Evolutionary conservation across 176 grass and related monocot species (phyloP).

Genomic region (Cymbopogon citratus): DNA sequence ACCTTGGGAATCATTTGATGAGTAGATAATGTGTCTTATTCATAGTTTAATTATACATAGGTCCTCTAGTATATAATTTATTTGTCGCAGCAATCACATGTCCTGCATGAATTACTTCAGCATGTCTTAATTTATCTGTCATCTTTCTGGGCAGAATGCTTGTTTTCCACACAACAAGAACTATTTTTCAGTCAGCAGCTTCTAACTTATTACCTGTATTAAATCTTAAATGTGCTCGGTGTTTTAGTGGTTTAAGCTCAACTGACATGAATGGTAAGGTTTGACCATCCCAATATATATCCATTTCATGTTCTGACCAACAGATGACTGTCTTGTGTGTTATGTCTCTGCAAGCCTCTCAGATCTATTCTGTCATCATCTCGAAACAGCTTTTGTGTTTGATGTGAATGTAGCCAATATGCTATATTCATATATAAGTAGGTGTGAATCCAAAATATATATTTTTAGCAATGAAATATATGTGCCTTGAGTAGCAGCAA

Average conservation of each 20-base stretch:
- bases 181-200: neutral
- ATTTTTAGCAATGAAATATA: neutral
- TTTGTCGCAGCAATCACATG: neutral
- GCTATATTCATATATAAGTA: neutral
- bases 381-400: neutral
- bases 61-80: neutral
- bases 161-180: neutral
- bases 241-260: neutral
- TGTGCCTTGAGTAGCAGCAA: neutral
- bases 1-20: neutral
- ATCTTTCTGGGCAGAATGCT: neutral
- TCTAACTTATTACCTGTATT: neutral
- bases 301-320: neutral
- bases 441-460: neutral
- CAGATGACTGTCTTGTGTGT: neutral
- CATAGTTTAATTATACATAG: neutral
- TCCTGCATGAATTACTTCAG: neutral
- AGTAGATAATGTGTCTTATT: conserved; percentile 8
- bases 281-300: neutral
- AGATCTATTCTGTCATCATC: neutral
- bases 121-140: neutral
- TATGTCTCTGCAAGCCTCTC: neutral
- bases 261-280: neutral
- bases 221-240: neutral
- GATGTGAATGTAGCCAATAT: neutral